These are phyloP conservation scores for Candida nemodendra DNA, from an alignment of 805 yeast genomes.

Conservation along the genomic window DNA sequence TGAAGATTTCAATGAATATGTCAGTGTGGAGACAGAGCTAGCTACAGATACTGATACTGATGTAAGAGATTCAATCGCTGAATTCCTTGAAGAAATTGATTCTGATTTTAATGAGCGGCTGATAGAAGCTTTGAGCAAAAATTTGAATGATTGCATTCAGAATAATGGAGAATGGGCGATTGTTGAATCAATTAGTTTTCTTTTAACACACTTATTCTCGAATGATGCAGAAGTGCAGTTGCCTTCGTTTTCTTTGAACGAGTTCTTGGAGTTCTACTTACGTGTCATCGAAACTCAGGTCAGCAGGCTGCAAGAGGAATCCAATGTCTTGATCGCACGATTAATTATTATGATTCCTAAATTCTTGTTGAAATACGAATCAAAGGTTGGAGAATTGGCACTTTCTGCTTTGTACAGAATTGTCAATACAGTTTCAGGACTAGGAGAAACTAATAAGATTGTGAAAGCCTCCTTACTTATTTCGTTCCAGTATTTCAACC, in stretches of 20 bases:
- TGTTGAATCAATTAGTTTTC: conserved; percentile 41
- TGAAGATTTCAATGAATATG: conserved; percentile 58
- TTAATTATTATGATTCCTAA: conserved; percentile 54
- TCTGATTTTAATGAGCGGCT: conserved; percentile 35
- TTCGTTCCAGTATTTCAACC: conserved; percentile 48
- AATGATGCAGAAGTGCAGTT: conserved; percentile 33
- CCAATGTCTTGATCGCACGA: conserved; percentile 46
- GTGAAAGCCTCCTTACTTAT: conserved; percentile 40
- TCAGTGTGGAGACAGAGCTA: conserved; percentile 73
- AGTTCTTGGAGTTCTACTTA: conserved; percentile 23
- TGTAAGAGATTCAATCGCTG: conserved; percentile 62
- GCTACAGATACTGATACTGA: conserved; percentile 41
- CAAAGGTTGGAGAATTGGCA: conserved; percentile 24
- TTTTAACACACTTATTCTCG: conserved; percentile 42
- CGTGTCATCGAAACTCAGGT: conserved; percentile 12
- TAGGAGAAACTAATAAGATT: conserved; percentile 21
- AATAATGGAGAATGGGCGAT: conserved; percentile 25
- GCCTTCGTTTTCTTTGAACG: conserved; percentile 22
- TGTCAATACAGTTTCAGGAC: conserved; percentile 21
- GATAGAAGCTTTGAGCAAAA: conserved; percentile 24
- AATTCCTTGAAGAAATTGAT: conserved; percentile 51
- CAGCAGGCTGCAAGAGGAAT: conserved; percentile 19
- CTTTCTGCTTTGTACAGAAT: conserved; percentile 26
- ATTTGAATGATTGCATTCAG: conserved; percentile 11
- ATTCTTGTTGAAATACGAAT: conserved; percentile 51